A percentile compares a stretch with the other conserved stretches of the same genome.
These are phyloP conservation scores for Colletotrichum lindemuthianum DNA, from an alignment of 2,329 filamentous ascomycete genomes.

Conservation along the genomic window DNA sequence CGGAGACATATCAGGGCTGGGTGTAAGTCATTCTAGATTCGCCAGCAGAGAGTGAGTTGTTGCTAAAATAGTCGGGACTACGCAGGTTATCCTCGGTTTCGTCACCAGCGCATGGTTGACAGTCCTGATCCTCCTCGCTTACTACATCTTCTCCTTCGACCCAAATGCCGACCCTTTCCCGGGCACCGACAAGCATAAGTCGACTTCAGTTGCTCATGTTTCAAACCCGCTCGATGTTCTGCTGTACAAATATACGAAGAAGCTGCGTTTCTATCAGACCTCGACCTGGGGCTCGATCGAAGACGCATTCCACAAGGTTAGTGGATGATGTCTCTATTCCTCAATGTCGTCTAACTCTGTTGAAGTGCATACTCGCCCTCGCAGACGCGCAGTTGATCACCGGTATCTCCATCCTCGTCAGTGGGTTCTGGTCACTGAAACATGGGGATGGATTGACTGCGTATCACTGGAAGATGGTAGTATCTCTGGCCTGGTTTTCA, in stretches of 20 bases:
- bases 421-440: background rate
- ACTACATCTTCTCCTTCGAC: background rate
- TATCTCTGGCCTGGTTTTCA: conserved; percentile 15
- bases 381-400: conserved; percentile 10
- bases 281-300: background rate
- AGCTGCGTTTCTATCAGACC: background rate
- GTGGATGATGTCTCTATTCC: background rate
- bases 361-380: conserved; percentile 11
- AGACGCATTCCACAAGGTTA: conserved; percentile 7
- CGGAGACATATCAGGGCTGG: conserved; percentile 11
- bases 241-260: background rate
- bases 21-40: background rate
- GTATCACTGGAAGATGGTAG: conserved; percentile 15
- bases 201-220: background rate
- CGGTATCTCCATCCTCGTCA: background rate
- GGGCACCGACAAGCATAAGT: background rate
- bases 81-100: conserved; percentile 4
- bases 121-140: conserved; percentile 1
- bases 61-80: background rate
- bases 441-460: background rate
- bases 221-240: background rate
- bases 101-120: conserved; percentile 6
- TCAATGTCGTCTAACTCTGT: background rate
- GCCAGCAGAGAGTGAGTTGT: background rate
- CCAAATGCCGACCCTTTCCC: background rate